Evolutionary conservation across 2,329 filamentous ascomycete species (phyloP), one percentile per base, ranked within the genome.

Genomic region (Xylaria sp.): DNA sequence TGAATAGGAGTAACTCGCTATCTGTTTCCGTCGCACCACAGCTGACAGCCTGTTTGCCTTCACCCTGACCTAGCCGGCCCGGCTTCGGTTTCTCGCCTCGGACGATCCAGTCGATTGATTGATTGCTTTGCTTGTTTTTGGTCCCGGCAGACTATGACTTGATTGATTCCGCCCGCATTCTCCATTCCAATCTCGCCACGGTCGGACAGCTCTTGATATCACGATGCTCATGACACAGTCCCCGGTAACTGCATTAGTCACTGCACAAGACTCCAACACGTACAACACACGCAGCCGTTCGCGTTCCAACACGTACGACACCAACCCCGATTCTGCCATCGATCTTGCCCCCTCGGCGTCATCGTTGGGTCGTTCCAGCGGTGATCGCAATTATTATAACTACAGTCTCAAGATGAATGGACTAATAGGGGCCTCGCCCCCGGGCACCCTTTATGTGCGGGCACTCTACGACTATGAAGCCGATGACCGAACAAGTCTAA

Each of bases 381-480:
- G 73, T 74, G 75, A 76, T 75, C 76, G 77, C 75, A 75, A 76
- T 65, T 74, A 75, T 63, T 73, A 75, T 62, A 72, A 74, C 48
- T 78, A 78, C 60, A 72, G 71, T 57, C 72, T 76, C 74, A 73
- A 76, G 76, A 91, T 91, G 88, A 90, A 90, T 80, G 87, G 87
- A 72, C 83, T 89, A 72, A 82, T 87, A 75, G 85, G 86, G 71
- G 85, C 86, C 72, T 84, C 87, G 77, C 87, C 88, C 69, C 85
- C 85, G 69, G 87, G 89, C 79, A 89, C 90, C 78, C 91, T 98
- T 85, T 98, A 96, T 79, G 96, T 99, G 77, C 92, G 94, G 78
- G 96, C 96, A 55, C 88, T 98, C 72, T 99, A 98, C 85, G 93
- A 98, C 84, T 99, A 98, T 84, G 93, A 98, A 78, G 93, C 96